A percentile compares a stretch with the other conserved stretches of the same genome.
Conservation (phyloP, 2,329 filamentous ascomycete species). For the Thelonectria blattea region DNA sequence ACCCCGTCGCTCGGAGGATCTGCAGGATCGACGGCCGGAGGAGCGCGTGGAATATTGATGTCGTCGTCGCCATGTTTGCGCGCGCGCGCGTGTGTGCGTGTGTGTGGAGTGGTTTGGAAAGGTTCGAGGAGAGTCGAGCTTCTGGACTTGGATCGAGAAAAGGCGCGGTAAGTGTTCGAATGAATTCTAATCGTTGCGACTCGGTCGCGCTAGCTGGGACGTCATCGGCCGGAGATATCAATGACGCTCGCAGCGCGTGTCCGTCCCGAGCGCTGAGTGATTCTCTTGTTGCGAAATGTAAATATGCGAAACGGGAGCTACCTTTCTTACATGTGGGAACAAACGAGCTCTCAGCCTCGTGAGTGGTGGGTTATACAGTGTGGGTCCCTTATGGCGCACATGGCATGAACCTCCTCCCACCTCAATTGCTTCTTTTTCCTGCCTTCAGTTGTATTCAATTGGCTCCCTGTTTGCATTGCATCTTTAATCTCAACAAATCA, state of each 20-base stretch:
- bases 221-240: slow-evolving; percentile 39
- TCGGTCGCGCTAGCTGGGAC: slow-evolving; percentile 38
- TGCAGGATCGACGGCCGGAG: slow-evolving; percentile 88
- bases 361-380: not conserved
- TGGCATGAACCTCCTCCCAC: not conserved
- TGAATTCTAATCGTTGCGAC: slow-evolving; percentile 31
- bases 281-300: not conserved
- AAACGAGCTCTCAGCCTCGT: slow-evolving; percentile 13
- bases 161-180: slow-evolving; percentile 1
- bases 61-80: slow-evolving; percentile 51
- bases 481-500: not conserved
- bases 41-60: slow-evolving; percentile 71
- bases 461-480: not conserved
- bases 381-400: not conserved
- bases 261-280: slow-evolving; percentile 30
- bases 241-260: slow-evolving; percentile 39
- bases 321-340: not conserved
- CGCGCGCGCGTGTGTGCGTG: slow-evolving; percentile 15
- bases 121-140: not conserved
- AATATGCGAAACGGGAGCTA: not conserved
- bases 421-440: no score
- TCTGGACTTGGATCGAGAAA: no score
- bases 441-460: no score
- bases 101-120: not conserved
- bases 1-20: slow-evolving; percentile 89